phyloP scores from a whole-genome alignment of 2,329 filamentous ascomycete genomes.

The Laburnicola sp. region DNA sequence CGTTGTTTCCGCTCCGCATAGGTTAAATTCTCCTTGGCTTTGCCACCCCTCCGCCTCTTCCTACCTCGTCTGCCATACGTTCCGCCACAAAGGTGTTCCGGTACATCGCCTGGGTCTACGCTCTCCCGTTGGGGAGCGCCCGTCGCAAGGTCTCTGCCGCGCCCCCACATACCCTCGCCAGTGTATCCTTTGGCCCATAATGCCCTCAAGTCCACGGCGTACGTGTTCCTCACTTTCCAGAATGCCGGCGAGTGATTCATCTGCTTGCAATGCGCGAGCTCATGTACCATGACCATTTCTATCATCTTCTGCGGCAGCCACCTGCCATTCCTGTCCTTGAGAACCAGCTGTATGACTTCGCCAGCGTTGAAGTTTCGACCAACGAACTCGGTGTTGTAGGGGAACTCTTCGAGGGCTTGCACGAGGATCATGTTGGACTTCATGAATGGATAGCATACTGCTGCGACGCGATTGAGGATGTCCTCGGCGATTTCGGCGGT shows the following conservation, averaged over 20 bases:
- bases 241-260: conserved; percentile 88
- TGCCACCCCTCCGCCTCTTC: conserved; percentile 50
- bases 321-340: conserved; percentile 64
- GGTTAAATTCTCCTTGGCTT: conserved; percentile 55
- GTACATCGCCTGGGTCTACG: conserved; percentile 32
- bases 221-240: conserved; percentile 76
- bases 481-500: conserved; percentile 33
- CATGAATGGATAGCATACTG: conserved; percentile 71
- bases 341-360: conserved; percentile 82
- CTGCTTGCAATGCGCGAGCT: conserved; percentile 83
- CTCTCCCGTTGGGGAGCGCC: conserved; percentile 30
- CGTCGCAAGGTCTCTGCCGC: conserved; percentile 65
- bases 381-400: conserved; percentile 78
- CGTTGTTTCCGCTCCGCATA: conserved; percentile 75
- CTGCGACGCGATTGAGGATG: conserved; percentile 51
- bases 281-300: conserved; percentile 95
- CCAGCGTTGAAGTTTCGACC: conserved; percentile 90
- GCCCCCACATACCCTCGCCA: conserved; percentile 82
- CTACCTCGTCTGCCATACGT: conserved; percentile 66
- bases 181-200: conserved; percentile 73
- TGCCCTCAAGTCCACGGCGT: conserved; percentile 69
- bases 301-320: conserved; percentile 85
- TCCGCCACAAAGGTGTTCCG: conserved; percentile 75
- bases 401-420: conserved; percentile 73
- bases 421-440: conserved; percentile 51